A percentile compares a stretch with the other conserved stretches of the same genome.
phyloP scores from a whole-genome alignment of 106 monocot genomes.

The Cymbidium sinense region DNA sequence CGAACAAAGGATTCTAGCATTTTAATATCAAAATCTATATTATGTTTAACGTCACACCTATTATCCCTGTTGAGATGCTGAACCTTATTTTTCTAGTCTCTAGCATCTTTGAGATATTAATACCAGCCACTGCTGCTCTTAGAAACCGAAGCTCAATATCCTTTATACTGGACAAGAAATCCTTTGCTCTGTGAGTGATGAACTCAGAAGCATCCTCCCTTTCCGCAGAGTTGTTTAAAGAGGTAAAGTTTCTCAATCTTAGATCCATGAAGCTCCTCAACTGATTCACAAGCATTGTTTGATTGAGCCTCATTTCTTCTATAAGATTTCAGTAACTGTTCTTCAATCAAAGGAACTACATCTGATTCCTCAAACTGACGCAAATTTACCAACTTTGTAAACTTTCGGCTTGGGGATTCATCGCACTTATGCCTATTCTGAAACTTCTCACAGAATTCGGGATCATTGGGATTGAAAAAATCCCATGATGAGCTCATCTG shows the following conservation, averaged over 20 bases:
- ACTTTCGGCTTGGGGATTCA: no score
- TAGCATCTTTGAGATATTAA: slow-evolving; percentile 72
- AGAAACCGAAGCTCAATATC: slow-evolving; percentile 63
- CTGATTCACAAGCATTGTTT: no score
- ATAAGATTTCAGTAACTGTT: slow-evolving; percentile 14
- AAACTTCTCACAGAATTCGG: no score
- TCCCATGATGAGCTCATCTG: slow-evolving; percentile 55
- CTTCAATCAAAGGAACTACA: slow-evolving; percentile 28
- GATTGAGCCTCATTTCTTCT: slow-evolving; percentile 10
- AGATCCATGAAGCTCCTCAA: no score
- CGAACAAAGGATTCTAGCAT: not conserved
- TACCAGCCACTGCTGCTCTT: slow-evolving; percentile 72
- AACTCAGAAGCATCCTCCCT: slow-evolving; percentile 75
- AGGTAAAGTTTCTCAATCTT: no score
- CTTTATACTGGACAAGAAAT: no score
- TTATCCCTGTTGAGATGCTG: slow-evolving; percentile 16
- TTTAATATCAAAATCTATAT: not conserved
- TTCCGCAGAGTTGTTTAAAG: slow-evolving; percentile 31
- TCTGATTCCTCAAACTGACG: slow-evolving; percentile 30
- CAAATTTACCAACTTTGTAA: slow-evolving; percentile 12
- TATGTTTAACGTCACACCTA: slow-evolving; percentile 21
- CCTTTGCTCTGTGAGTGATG: slow-evolving; percentile 96
- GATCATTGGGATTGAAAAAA: no score
- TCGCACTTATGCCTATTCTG: no score
- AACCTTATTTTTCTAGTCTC: slow-evolving; percentile 75